These are phyloP conservation scores for Monsonia emarginata DNA, from an alignment of 441 rosid species.

Conservation along the genomic window DNA sequence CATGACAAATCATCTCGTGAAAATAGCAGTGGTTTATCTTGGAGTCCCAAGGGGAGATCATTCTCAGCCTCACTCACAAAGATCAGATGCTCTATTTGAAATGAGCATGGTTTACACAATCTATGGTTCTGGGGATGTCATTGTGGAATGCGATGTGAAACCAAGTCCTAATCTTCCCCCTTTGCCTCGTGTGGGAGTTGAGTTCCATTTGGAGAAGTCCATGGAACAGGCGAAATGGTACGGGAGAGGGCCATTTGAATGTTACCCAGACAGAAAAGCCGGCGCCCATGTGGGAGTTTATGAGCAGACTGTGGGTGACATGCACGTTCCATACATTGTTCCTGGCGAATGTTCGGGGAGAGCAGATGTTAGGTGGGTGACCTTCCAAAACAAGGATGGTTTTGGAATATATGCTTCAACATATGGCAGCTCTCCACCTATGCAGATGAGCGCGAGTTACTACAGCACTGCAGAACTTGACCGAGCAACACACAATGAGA, in stretches of 20 bases:
- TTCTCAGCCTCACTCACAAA: conserved; percentile 23
- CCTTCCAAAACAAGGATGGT: conserved; percentile 60
- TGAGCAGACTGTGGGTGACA: conserved; percentile 44
- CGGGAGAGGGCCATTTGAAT: conserved; percentile 92
- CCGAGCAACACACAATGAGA: conserved; percentile 60
- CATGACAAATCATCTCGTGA: conserved; percentile 34
- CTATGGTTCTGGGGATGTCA: conserved; percentile 66
- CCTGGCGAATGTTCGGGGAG: conserved; percentile 85
- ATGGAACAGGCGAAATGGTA: conserved; percentile 69
- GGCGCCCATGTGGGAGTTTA: conserved; percentile 75
- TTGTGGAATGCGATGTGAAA: conserved; percentile 49
- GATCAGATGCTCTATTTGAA: conserved; percentile 40
- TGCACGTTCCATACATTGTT: conserved; percentile 92
- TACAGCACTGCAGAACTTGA: conserved; percentile 59
- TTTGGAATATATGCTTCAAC: conserved; percentile 72
- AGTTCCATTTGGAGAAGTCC: conserved; percentile 58
- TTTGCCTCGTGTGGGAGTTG: conserved; percentile 79
- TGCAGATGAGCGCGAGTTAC: conserved; percentile 93
- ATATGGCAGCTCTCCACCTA: conserved; percentile 63
- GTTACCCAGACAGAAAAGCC: conserved; percentile 91
- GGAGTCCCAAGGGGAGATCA: conserved; percentile 28
- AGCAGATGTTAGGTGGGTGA: conserved; percentile 91
- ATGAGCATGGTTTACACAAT: conserved; percentile 48
- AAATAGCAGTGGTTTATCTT: conserved; percentile 43
- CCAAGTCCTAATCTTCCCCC: conserved; percentile 76